Conservation (phyloP, 2,329 filamentous ascomycete species). For the Venturia pyrina region DNA sequence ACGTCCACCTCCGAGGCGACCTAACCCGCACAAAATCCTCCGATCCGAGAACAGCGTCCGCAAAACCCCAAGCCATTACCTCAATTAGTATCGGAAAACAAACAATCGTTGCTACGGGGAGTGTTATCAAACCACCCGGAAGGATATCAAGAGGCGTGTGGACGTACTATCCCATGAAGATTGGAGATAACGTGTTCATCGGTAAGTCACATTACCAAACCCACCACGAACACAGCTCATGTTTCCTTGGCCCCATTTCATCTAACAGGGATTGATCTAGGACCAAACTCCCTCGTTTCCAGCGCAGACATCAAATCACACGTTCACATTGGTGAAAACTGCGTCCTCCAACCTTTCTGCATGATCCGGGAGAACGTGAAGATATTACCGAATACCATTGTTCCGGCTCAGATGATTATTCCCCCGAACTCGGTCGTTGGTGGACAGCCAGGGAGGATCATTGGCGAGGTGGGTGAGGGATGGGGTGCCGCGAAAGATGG, state of each 20-base stretch:
- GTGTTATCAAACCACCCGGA: conserved; percentile 71
- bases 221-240: too few relatives aligned
- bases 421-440: conserved; percentile 90
- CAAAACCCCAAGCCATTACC: conserved; percentile 22
- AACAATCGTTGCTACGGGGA: conserved; percentile 73
- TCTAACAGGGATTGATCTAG: too few relatives aligned
- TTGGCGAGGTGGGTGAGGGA: conserved; percentile 42
- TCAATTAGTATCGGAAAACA: conserved; percentile 86
- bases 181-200: conserved; percentile 91
- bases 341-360: conserved; percentile 72
- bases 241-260: too few relatives aligned
- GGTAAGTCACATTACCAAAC: conserved; percentile 39
- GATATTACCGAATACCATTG: conserved; percentile 72
- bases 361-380: conserved; percentile 91
- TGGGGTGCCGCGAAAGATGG: conserved; percentile 33
- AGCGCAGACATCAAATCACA: conserved; percentile 76
- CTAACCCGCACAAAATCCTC: conserved; percentile 44
- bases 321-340: conserved; percentile 71
- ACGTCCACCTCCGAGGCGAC: conserved; percentile 89
- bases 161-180: conserved; percentile 79
- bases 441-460: conserved; percentile 35
- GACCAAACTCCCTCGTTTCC: conserved; percentile 57
- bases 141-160: conserved; percentile 66
- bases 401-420: conserved; percentile 83
- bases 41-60: conserved; percentile 21